Percentiles rank a stretch among this genome's conserved stretches.
Conservation (phyloP, 768 basidiomycete species). For the Psilocybe tampanensis region DNA sequence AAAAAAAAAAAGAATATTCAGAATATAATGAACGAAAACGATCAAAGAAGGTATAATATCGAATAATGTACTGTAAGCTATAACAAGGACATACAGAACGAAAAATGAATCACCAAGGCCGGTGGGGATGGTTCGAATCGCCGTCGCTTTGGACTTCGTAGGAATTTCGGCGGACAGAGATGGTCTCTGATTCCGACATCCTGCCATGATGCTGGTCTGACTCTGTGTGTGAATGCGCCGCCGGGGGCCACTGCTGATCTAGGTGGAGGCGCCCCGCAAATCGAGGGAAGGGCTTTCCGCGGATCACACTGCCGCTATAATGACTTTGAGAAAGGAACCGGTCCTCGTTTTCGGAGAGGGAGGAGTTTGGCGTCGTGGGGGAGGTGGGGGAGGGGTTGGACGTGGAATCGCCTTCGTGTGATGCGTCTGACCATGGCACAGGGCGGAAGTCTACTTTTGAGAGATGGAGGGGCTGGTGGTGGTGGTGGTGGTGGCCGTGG, state of each 20-base stretch:
- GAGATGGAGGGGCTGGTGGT: constrained; percentile 2
- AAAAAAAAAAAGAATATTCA: background rate
- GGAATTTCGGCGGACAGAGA: constrained; percentile 22
- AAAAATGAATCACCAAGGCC: constrained; percentile 43
- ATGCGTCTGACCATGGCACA: constrained; percentile 35
- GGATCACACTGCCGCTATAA: constrained; percentile 12
- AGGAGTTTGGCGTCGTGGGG: constrained; percentile 58
- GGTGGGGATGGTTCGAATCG: constrained; percentile 39
- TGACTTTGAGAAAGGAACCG: constrained; percentile 4
- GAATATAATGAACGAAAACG: background rate
- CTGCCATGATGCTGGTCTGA: constrained; percentile 14
- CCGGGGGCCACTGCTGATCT: constrained; percentile 13
- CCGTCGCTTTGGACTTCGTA: constrained; percentile 35
- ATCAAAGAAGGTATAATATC: constrained; percentile 1
- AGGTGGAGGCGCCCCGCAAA: constrained; percentile 15
- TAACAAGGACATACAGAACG: background rate
- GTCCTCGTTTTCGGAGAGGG: constrained; percentile 31
- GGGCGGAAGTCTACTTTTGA: constrained; percentile 16
- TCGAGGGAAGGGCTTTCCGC: constrained; percentile 18
- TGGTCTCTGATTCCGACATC: constrained; percentile 17
- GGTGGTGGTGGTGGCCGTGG: constrained; percentile 4
- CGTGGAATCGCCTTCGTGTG: constrained; percentile 47
- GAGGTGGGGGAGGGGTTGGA: constrained; percentile 56
- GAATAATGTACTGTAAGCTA: background rate
- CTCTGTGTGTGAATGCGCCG: constrained; percentile 11